A percentile compares a stretch with the other conserved stretches of the same genome.
Conservation (phyloP, 805 yeast species). For the Starmerella floricola region DNA sequence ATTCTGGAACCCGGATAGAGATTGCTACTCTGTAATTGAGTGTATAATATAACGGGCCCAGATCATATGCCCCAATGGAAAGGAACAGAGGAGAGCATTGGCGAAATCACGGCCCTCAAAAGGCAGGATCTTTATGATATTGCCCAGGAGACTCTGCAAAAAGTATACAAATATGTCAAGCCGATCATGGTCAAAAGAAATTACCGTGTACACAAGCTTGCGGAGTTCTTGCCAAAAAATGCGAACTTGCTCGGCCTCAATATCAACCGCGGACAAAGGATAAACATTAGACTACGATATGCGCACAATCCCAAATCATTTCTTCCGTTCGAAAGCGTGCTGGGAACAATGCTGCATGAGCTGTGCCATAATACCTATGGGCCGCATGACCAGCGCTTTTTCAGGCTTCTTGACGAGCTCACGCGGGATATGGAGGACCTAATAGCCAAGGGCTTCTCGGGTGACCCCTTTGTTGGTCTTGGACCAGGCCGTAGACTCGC, state of each 20-base stretch:
- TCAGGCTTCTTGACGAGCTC: constrained; percentile 49
- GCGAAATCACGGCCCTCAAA: constrained; percentile 35
- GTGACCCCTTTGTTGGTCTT: constrained; percentile 40
- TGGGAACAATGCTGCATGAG: constrained; percentile 84
- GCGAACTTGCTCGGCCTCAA: constrained; percentile 62
- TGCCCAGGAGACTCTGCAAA: constrained; percentile 51
- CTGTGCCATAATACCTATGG: constrained; percentile 69
- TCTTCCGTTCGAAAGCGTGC: constrained; percentile 46
- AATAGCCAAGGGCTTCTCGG: constrained; percentile 33
- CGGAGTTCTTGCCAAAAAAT: constrained; percentile 73
- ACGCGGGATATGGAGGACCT: constrained; percentile 36
- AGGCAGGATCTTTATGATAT: constrained; percentile 36
- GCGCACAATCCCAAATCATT: constrained; percentile 43
- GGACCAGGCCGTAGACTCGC: too few species aligned
- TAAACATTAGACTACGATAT: constrained; percentile 57
- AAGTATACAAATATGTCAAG: constrained; percentile 54
- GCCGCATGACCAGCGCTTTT: constrained; percentile 67
- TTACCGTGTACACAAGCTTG: constrained; percentile 52
- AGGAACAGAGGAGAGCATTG: constrained; percentile 14
- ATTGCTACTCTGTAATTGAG: too few species aligned
- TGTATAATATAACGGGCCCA: background rate
- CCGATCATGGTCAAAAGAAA: constrained; percentile 63
- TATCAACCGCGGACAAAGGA: constrained; percentile 63
- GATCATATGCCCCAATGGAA: constrained; percentile 17
- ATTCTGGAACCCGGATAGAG: too few species aligned